Percentiles rank a stretch among this genome's conserved stretches.
phyloP scores from a whole-genome alignment of 495 filamentous ascomycete genomes.

The Hypoxylon fragiforme region DNA sequence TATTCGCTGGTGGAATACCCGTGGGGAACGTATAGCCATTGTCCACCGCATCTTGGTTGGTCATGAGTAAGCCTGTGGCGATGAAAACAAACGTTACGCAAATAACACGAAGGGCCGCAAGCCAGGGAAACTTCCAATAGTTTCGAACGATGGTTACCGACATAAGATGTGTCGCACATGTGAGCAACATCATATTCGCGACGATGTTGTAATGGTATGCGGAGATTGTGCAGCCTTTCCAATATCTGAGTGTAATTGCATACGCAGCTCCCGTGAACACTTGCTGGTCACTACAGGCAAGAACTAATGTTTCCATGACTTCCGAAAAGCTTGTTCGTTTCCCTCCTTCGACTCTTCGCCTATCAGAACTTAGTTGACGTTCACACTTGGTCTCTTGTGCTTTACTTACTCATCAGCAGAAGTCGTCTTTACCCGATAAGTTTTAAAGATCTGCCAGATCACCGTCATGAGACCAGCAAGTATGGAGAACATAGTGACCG shows the following conservation, averaged over 20 bases:
- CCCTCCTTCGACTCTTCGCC: constrained; percentile 1
- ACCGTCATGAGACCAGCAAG: constrained; percentile 15
- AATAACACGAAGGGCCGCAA: constrained; percentile 34
- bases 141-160: constrained; percentile 39
- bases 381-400: background rate
- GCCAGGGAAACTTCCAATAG: constrained; percentile 39
- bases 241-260: constrained; percentile 40
- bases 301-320: constrained; percentile 40
- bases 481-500: constrained; percentile 33
- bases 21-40: constrained; percentile 28
- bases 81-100: constrained; percentile 30
- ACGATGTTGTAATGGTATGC: constrained; percentile 48
- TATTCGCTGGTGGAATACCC: constrained; percentile 17
- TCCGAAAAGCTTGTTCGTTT: constrained; percentile 31
- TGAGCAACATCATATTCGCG: constrained; percentile 44
- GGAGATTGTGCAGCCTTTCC: constrained; percentile 41
- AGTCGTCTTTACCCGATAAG: constrained; percentile 3
- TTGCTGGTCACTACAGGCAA: constrained; percentile 46
- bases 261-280: constrained; percentile 45
- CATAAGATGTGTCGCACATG: constrained; percentile 44
- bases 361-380: background rate
- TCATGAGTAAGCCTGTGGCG: constrained; percentile 36
- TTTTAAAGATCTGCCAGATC: constrained; percentile 28
- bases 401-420: constrained; percentile 16
- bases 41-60: constrained; percentile 34